Base-by-base conservation (phyloP, 805 yeast species). In the Phaffomyces antillensis region DNA sequence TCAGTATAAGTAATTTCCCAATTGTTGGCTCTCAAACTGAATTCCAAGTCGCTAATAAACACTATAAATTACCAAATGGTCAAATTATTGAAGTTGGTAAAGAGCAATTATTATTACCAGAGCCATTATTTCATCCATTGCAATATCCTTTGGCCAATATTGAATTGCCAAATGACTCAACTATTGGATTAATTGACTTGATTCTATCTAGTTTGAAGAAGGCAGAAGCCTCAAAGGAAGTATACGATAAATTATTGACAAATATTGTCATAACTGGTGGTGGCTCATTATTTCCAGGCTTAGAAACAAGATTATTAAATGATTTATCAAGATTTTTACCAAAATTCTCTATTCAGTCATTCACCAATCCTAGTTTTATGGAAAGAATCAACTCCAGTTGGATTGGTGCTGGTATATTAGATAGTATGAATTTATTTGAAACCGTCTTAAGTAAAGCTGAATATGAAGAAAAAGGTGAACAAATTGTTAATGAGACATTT, bases 211-310 rank as follows among this genome's bases (percentile, higher is more conserved):
- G 72, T 10, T 62, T 73, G 60, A 72, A 71, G 54, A 65, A 63
- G 47, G 53, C 72, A 7, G 74, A 68, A 45, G 70, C 71, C 4
- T 54, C 67, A 0, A 68, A 66, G n/a, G 65, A 66, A 10, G 53
- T 66, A 16, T 72, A 72, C 45, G 57, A 61, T 28, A 66, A 65
- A 30, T 53, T 73, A 37, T 51, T 73, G n/a, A 81, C 82, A 58
- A 84, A 84, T 56, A 81, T 86, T 42, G 81, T 86, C 24, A 67
- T 86, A 31, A 82, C 87, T 0, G 95, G 95, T 12, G 85, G 90
- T 4, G 70, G 78, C 1, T 76, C 89, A 12, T 66, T 83, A 15
- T 65, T 83, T n/a, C 85, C 86, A 25, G 87, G 85, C 23, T 63
- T 86, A 42, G 81, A 82, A 17, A 83, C 81, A 51, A 68, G 90